Base-by-base conservation (phyloP, 2,329 filamentous ascomycete genomes). In the Alternaria postmessia region DNA sequence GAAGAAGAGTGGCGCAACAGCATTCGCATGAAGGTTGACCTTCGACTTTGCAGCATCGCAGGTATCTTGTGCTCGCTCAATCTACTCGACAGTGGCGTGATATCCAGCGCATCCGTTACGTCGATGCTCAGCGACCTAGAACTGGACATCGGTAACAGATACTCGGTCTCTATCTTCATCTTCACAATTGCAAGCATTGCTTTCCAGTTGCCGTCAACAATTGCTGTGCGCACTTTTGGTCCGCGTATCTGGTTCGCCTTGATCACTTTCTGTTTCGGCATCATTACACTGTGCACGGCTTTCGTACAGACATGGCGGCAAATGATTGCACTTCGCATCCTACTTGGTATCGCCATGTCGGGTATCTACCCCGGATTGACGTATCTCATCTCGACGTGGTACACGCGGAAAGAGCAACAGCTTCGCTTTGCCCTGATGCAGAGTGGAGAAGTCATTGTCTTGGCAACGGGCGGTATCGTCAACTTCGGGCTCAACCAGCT, bases 91-190 rank as follows among this genome's bases (percentile, higher is more conserved):
- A 87, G 85, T 49, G 89, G 88, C 41, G 89, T 92, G 66, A 88
- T 92, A 57, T 89, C 87, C 1, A 88, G 86, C 7, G 90, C 89
- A 0, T 88, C 88, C 1, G 89, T 91, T 9, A 91, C 89, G 0
- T 88, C 84, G 26, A 90, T 91, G 86, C 82, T 88, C 47, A 71
- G 79, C 11, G 89, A 92, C 69, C 81, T 92, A 42, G 83, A 84
- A 16, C 80, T 92, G 12, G 83, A 86, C 9, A 72, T 80, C 42
- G 89, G 89, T 22, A 87, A 89, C 64, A 83, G 89, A 39, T 92
- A 89, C 67, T 89, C 87, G 1, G 85, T 91, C 5, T 85, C 88
- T 22, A 91, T 92, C 58, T 89, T 91, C 79, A 90, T 91, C 73
- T 91, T 91, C 76, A 91, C 89, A 9, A 84, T 91, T 56, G 83